Evolutionary conservation across 371 early-diverging fungal species (phyloP).

Genomic region (Actinomortierella ambigua): DNA sequence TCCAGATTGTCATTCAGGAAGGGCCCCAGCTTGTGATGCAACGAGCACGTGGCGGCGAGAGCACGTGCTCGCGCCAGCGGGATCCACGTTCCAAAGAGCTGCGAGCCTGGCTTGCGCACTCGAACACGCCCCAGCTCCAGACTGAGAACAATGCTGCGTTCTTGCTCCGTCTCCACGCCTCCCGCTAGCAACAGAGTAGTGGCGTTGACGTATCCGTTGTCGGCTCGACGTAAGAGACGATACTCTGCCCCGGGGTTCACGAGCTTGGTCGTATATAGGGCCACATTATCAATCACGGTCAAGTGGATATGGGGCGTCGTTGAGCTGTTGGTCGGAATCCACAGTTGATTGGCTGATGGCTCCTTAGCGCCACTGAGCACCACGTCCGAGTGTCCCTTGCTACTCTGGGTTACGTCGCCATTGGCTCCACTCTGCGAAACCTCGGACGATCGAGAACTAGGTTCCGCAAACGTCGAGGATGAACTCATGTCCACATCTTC

Average conservation of each 20-base stretch:
- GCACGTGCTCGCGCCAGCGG: slow-evolving; percentile 87
- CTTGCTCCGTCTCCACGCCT: slow-evolving; percentile 84
- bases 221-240: slow-evolving; percentile 76
- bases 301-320: slow-evolving; percentile 70
- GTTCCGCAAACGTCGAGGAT: neutral
- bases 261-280: slow-evolving; percentile 74
- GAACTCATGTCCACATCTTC: slow-evolving; percentile 34
- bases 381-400: slow-evolving; percentile 3
- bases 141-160: slow-evolving; percentile 85
- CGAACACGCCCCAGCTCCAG: slow-evolving; percentile 85
- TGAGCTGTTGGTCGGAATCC: slow-evolving; percentile 54
- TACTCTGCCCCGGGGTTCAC: slow-evolving; percentile 59
- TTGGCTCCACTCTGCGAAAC: slow-evolving; percentile 13
- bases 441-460: slow-evolving; percentile 11
- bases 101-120: slow-evolving; percentile 71
- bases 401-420: slow-evolving; percentile 2
- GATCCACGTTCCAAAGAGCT: slow-evolving; percentile 90
- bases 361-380: slow-evolving; percentile 46
- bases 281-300: slow-evolving; percentile 74
- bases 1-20: slow-evolving; percentile 81
- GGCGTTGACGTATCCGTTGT: slow-evolving; percentile 86
- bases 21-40: slow-evolving; percentile 76
- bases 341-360: slow-evolving; percentile 43
- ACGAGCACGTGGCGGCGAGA: slow-evolving; percentile 81
- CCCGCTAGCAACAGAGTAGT: slow-evolving; percentile 85